Percentiles rank a stretch among this genome's conserved stretches.
Evolutionary conservation across 768 basidiomycete species (phyloP).

Genomic region (Trametes cubensis): DNA sequence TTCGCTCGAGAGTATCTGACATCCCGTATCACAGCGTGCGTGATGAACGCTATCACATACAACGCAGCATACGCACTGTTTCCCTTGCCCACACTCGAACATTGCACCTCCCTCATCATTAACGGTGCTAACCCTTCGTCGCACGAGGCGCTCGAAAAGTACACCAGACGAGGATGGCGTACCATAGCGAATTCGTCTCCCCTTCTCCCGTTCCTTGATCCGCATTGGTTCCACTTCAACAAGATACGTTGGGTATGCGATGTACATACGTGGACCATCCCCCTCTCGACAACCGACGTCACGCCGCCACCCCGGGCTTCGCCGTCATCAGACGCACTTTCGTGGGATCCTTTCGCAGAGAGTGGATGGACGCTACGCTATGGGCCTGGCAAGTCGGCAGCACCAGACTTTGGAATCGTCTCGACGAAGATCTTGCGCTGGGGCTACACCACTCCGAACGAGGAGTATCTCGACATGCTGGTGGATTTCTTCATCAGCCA

Average conservation of each 20-base stretch:
- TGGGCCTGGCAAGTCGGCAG: background rate
- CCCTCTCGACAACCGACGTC: conserved; percentile 17
- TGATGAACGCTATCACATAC: conserved; percentile 49
- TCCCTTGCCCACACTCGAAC: conserved; percentile 45
- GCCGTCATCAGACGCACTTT: background rate
- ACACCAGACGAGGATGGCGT: conserved; percentile 40
- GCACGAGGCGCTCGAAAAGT: background rate
- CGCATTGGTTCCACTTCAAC: conserved; percentile 7
- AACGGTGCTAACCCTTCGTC: conserved; percentile 26
- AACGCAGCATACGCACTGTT: conserved; percentile 45
- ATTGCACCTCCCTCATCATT: conserved; percentile 32
- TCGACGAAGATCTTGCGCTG: background rate
- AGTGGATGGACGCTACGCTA: conserved; percentile 7
- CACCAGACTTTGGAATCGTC: background rate
- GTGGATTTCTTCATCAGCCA: background rate
- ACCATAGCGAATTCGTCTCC: conserved; percentile 24
- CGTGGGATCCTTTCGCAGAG: conserved; percentile 25
- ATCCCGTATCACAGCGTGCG: conserved; percentile 35
- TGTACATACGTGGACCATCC: conserved; percentile 25
- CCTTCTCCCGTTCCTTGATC: background rate
- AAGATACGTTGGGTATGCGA: conserved; percentile 25
- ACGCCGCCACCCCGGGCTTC: background rate
- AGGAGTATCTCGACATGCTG: background rate
- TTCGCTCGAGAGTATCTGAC: background rate
- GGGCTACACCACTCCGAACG: no score